Evolutionary conservation across 225 moss, liverwort and hornwort genomes (phyloP).

Genomic region (Pseudoscleropodium purum): DNA sequence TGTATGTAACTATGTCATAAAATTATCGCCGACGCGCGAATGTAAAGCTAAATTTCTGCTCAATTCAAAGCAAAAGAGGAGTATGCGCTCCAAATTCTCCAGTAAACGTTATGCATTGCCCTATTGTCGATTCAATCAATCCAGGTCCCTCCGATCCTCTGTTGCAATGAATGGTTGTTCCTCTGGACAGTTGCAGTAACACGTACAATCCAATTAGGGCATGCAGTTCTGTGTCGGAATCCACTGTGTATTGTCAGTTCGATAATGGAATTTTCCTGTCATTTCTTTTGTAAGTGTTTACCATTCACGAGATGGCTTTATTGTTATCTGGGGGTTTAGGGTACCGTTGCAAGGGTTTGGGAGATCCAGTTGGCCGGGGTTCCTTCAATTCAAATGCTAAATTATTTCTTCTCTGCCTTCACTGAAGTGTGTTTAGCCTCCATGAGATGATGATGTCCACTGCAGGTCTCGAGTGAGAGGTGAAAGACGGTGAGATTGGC

Average conservation of each 20-base stretch:
- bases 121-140: not conserved
- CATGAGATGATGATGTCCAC: not conserved
- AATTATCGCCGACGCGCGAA: not conserved
- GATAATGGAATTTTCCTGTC: not conserved
- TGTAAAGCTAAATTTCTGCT: not conserved
- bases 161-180: not conserved
- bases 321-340: not conserved
- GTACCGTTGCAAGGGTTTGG: constrained; percentile 6
- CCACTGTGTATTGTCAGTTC: not conserved
- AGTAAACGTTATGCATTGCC: not conserved
- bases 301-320: not conserved
- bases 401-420: not conserved
- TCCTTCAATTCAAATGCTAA: not conserved
- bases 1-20: not conserved
- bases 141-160: not conserved
- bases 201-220: not conserved
- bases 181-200: not conserved
- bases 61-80: not conserved
- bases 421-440: not conserved
- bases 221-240: not conserved
- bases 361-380: not conserved
- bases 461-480: not conserved
- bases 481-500: not conserved
- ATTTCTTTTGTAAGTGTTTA: not conserved
- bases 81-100: not conserved